Evolutionary conservation across 2,329 filamentous ascomycete genomes (phyloP), one percentile per base, ranked within the genome.

Genomic region (Hypoxylon sp.): DNA sequence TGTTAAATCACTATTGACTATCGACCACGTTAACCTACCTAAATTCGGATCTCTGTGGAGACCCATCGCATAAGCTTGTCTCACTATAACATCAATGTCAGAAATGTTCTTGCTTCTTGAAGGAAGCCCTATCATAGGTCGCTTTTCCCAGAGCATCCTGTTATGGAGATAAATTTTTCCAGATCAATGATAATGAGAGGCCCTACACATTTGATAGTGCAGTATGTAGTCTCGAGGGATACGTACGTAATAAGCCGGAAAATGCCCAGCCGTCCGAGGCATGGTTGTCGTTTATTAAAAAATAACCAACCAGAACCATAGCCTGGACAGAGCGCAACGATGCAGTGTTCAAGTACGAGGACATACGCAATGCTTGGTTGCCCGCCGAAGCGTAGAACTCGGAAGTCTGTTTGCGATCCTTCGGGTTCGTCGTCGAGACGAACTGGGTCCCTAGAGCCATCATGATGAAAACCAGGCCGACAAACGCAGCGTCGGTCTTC

Each of bases 211-310:
- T 8, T 3, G 30, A 63, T n/a, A 19, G 24, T 30, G 20, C 6
- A 49, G 15, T 28, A 24, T 39, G 13, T 11, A 6, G 48, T 47
- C 43, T 17, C 41, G 41, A 26, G 32, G 37, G 7, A n/a, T 13
- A 65, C 65, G 11, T 65, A 67, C 65, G 24, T 62, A 67, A 77
- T 24, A 94, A 89, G 5, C 91, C 91, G 0, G 89, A 90, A 80
- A 93, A 94, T 0, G 91, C 89, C 88, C 91, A 94, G 1, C 91
- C 91, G 73, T 94, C 91, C 0, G 89, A 91, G 3, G 91, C 91
- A 71, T 94, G 91, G 71, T 93, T 93, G 75, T 94, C 91, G 71
- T 94, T 94, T 80, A 94, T 93, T 34, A 94, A 81, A 70, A 94
- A 94, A 73, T 94, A 94, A 0, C 88, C 89, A 62, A 93, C 88